Evolutionary conservation across 106 monocot species (phyloP).

Genomic region (Hemerocallis citrina): DNA sequence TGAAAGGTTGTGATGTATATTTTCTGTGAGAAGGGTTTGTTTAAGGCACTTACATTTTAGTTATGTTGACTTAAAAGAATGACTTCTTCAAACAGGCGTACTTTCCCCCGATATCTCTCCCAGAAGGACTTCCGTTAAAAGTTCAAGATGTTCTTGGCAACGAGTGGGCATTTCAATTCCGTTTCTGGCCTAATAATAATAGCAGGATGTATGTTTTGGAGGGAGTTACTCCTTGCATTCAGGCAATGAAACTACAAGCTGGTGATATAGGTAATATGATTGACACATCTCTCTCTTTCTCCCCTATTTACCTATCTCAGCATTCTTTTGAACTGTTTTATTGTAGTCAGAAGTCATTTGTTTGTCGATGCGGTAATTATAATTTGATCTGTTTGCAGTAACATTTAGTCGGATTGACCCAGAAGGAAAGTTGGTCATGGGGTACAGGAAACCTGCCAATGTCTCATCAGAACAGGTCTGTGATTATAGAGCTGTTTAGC

Average conservation of each 20-base stretch:
- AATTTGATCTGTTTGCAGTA: conserved; percentile 37
- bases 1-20: not conserved
- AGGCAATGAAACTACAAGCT: conserved; percentile 93
- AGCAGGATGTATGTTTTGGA: conserved; percentile 99
- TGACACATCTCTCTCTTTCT: not conserved
- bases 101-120: conserved; percentile 86
- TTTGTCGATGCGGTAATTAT: not conserved
- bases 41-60: not conserved
- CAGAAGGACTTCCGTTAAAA: conserved; percentile 93
- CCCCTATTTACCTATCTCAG: not conserved
- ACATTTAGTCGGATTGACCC: conserved; percentile 97
- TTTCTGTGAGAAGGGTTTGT: not conserved
- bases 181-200: conserved; percentile 99
- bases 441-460: conserved; percentile 79
- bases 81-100: conserved; percentile 54
- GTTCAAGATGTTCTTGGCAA: conserved; percentile 91
- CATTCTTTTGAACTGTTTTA: not conserved
- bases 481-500: not conserved
- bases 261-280: conserved; percentile 81
- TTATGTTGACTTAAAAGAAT: not conserved
- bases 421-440: conserved; percentile 96
- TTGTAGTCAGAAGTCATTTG: not conserved
- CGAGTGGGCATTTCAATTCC: conserved; percentile 93
- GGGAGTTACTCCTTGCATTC: conserved; percentile 99
- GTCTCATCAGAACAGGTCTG: conserved; percentile 19